Evolutionary conservation across 371 early-diverging fungal genomes (phyloP), one percentile per base, ranked within the genome.

Genomic region (Umbelopsis sp.): DNA sequence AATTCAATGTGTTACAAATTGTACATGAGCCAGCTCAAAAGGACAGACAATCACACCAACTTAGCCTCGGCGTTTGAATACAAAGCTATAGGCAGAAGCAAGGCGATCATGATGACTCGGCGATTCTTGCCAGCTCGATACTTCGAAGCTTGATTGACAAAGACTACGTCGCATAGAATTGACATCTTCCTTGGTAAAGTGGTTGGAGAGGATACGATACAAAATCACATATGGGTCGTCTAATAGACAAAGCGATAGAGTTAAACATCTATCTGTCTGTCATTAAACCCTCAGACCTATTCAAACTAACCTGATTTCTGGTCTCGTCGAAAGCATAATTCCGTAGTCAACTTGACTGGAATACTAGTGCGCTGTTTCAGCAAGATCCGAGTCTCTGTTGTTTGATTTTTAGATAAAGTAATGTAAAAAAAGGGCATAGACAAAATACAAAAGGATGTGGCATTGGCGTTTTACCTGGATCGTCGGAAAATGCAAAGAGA

Each of bases 101-200:
- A 57, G 57, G 29, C 57, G 57, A 35, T 57, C 57, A 18, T 57
- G 57, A 18, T 29, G 37, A 18, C 14, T 57, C 12, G 57, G 29
- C 7, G 35, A 16, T 24, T 18, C 29, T 35, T 29, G 57, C 57
- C 57, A 57, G 18, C 37, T 57, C 12, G 57, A 57, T 57, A 57
- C 57, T 18, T 57, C 57, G 32, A 57, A 57, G 35, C 57, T 57
- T 5, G 57, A 57, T 14, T 57, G 57, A n/a, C 57, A 57, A 25
- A 57, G 57, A 5, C 32, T 57, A 18, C 37, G 25, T 18, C 57
- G 57, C 57, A 57, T 57, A 35, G 57, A 32, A 35, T 57, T 57
- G 18, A 57, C 57, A 5, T 57, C 57, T 9, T 57, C 57, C 18
- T 57, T 37, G 18, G 57, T 57, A 35, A 57, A 57, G 8, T n/a